Base-by-base conservation (phyloP, 768 basidiomycete species). In the Amanita subjunquillea region DNA sequence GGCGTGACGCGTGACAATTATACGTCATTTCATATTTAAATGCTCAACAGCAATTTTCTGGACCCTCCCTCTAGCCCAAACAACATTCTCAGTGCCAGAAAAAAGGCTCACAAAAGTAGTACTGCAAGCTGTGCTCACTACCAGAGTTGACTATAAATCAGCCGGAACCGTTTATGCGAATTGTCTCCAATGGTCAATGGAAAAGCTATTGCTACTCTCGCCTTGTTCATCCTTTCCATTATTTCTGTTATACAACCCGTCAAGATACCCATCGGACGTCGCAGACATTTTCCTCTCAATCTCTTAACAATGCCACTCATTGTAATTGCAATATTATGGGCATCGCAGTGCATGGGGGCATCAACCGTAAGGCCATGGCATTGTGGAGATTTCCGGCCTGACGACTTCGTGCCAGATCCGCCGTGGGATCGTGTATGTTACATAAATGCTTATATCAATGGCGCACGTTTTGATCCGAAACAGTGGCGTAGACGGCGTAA, bases 371-470 rank as follows among this genome's bases (percentile, higher is more conserved):
- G 59, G 50, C 13, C 34, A 29, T 6, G 12, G 22, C 10, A 15
- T 20, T 20, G 9, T 22, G 9, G 7, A 17, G 2, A n/a, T n/a
- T 36, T 7, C 15, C 44, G 30, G 4, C 20, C 29, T 47, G 13
- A 23, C 34, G 30, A 43, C 34, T 34, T 34, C 45, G 49, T 29
- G 43, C 50, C 64, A 76, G 67, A 75, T 95, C 37, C 75, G 83
- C 13, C 68, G 78, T 54, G 94, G 94, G 1, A 90, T 95, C 49
- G 80, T 94, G 56, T 71, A 63, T 38, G 69, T 67, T 46, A 60
- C 63, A 63, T 27, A 20, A 5, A 50, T 29, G 22, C 38, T 23
- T 23, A 23, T 38, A 27, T 13, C 12, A 15, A 46, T 38, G 22
- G 34, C 15, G 20, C 10, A 25, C 12, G 20, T 46, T 29, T 45